Evolutionary conservation across 108 stramenopile genomes (phyloP), one percentile per base, ranked within the genome.

Genomic region (Fistulifera pelliculosa): DNA sequence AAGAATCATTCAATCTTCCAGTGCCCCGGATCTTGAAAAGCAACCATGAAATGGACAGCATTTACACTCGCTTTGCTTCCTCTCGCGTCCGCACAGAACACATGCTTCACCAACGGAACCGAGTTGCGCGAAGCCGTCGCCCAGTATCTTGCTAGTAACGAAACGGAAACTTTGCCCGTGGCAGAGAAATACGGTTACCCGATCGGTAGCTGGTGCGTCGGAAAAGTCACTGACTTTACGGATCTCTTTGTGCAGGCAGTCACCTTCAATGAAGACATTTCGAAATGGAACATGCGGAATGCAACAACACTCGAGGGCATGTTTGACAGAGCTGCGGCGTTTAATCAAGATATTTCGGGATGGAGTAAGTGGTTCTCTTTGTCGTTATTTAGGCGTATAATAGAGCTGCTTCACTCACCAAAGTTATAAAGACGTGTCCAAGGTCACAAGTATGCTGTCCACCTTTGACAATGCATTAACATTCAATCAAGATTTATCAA

Each of bases 401-500:
- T n/a, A n/a, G n/a, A n/a, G n/a, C n/a, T n/a, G n/a, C n/a, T n/a
- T n/a, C n/a, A n/a, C n/a, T n/a, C n/a, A 8, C 31, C 3, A 35
- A 35, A 3, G 6, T 6, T 8, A 8, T 3, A 35, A 35, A 35
- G 44, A 45, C 11, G 5, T 21, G 44, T 45, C 44, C 44, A 51
- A 51, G 5, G 50, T 51, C 21, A 16, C n/a, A 7, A 51, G 26
- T 18, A 27, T 28, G 23, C 6, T 22, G 3, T 27, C n/a, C 4
- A 4, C 27, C 2, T 51, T 51, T 51, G 23, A 16, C 21, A 27
- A 27, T 25, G 22, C 25, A 3, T 2, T 27, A 10, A 5, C 50
- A 24, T 72, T 79, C 45, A 61, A 71, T 25, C 25, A 60, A 3
- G 64, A 56, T 49, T 41, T 67, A 14, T 71, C 47, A 23, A 27